Base-by-base conservation (phyloP, 768 basidiomycete species). In the Amanita pallidorosea region DNA sequence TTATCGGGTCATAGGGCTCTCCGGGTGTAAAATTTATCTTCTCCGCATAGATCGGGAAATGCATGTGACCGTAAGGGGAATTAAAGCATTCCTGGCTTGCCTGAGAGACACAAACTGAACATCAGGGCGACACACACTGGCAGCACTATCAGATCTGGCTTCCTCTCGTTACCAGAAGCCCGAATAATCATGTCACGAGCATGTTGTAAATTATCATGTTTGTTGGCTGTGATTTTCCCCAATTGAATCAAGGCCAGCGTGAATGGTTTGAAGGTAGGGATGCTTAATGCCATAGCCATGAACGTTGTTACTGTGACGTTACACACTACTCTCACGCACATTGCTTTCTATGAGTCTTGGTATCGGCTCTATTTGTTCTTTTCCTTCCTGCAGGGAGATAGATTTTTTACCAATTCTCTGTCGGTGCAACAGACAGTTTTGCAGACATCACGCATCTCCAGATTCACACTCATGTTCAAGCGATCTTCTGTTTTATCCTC, bases 181-280 rank as follows among this genome's bases (percentile, higher is more conserved):
- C 77, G 79, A n/a, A 76, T 60, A 47, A 96, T 79, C 77, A 86
- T 83, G 34, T 84, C 79, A 31, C 78, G 71, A 2, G 95, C 95
- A 75, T 91, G 88, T 41, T 70, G 72, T 52, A 99, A 72, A 64
- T 97, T 98, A 13, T 75, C 76, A 0, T 70, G 56, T 67, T 97
- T 98, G 67, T 83, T 76, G 1, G 75, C 57, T 17, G 81, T 75
- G 33, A 88, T 69, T 48, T 70, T 70, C n/a, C 90, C 90, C 4
- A 99, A 78, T 65, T 99, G 96, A 51, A 97, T 79, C 42, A 97
- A 74, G 0, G 94, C 91, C 48, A 99, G 75, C 17, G 75, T 84
- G 67, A 97, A 97, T 2, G 81, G 74, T 57, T 79, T 83, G 63
- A 88, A 73, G 11, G 27, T 8, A 12, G 51, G 17, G 18, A 23